Percentiles rank a stretch among this genome's conserved stretches.
phyloP scores from a whole-genome alignment of 164 flowering plant species.

The Paratinospora sagittata region DNA sequence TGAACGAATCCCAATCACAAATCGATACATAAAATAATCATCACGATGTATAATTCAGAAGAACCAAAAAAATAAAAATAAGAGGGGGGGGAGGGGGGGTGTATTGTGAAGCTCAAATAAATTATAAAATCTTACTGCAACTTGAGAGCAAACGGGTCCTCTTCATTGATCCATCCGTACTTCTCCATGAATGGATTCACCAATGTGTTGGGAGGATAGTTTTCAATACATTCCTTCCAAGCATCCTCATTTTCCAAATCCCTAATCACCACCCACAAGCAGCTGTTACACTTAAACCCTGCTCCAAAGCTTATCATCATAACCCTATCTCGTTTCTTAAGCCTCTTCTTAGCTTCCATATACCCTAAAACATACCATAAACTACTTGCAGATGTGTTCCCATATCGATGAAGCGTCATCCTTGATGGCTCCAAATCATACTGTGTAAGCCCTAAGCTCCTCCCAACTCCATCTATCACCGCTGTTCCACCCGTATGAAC shows the following conservation, averaged over 20 bases:
- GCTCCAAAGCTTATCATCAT: slow-evolving; percentile 10
- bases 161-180: slow-evolving; percentile 33
- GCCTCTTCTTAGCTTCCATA: slow-evolving; percentile 14
- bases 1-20: not conserved
- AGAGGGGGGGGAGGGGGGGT: not conserved
- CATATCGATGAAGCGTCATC: slow-evolving; percentile 66
- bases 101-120: not conserved
- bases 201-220: not conserved
- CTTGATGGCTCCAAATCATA: slow-evolving; percentile 59
- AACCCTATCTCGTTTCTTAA: slow-evolving; percentile 10
- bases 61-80: not conserved
- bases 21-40: not conserved
- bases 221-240: slow-evolving; percentile 10
- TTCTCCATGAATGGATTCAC: slow-evolving; percentile 6
- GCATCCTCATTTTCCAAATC: slow-evolving; percentile 5
- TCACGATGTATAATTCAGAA: not conserved
- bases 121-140: not conserved
- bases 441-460: slow-evolving; percentile 36
- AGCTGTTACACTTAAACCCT: slow-evolving; percentile 8
- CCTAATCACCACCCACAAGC: slow-evolving; percentile 7
- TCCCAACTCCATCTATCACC: slow-evolving; percentile 44
- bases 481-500: slow-evolving; percentile 52
- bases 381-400: slow-evolving; percentile 66
- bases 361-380: slow-evolving; percentile 56
- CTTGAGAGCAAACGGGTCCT: slow-evolving; percentile 28